Evolutionary conservation across 1,139 yeast genomes (phyloP).

Genomic region (Candida sp.): DNA sequence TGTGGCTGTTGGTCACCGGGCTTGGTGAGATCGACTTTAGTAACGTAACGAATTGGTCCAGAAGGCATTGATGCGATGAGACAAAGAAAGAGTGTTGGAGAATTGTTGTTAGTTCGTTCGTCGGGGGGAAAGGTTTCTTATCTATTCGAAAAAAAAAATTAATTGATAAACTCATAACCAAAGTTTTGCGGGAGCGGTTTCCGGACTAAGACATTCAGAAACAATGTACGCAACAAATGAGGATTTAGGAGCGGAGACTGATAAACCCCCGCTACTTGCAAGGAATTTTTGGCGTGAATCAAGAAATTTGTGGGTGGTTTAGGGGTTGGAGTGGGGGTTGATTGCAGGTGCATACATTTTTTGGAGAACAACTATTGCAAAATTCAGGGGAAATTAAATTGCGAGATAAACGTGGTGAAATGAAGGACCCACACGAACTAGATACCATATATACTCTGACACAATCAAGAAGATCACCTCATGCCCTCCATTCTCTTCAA

Average conservation of each 20-base stretch:
- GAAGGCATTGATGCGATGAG: background rate
- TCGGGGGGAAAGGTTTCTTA: background rate
- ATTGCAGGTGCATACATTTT: background rate
- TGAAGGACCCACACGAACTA: background rate
- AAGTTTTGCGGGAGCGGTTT: background rate
- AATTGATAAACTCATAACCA: background rate
- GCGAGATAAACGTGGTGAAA: background rate
- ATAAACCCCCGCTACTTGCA: background rate
- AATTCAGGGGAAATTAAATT: background rate
- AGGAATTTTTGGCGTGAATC: background rate
- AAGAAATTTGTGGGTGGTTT: no score
- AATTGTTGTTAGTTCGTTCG: background rate
- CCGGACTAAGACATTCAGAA: background rate
- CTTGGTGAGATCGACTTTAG: slow-evolving; percentile 39
- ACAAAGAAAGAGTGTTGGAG: background rate
- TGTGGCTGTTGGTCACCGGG: slow-evolving; percentile 51
- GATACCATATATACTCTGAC: no score
- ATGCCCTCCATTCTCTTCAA: no score
- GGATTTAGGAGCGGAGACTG: no score
- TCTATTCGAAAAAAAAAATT: background rate
- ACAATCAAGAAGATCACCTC: no score
- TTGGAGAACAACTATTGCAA: background rate
- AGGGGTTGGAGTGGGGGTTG: background rate
- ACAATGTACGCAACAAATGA: background rate
- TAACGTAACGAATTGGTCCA: slow-evolving; percentile 16